Evolutionary conservation across 495 filamentous ascomycete genomes (phyloP).

Genomic region (Neurospora discreta): DNA sequence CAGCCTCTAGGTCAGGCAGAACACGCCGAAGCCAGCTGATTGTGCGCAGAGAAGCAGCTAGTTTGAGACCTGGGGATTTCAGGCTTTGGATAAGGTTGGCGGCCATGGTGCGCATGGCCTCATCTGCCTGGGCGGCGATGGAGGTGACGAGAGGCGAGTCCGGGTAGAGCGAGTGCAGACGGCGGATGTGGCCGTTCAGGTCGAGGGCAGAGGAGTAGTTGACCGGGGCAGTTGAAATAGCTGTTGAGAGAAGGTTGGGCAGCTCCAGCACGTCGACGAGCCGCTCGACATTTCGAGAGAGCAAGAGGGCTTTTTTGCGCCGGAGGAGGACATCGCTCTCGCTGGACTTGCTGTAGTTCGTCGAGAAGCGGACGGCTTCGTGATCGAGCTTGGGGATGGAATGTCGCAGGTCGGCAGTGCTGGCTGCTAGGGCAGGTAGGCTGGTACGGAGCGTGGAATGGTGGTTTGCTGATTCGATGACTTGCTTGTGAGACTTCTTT

Average conservation of each 20-base stretch:
- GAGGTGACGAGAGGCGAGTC: slow-evolving; percentile 61
- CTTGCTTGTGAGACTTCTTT: slow-evolving; percentile 80
- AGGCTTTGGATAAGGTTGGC: slow-evolving; percentile 71
- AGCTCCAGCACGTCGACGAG: slow-evolving; percentile 87
- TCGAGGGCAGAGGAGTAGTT: slow-evolving; percentile 89
- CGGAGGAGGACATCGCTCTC: slow-evolving; percentile 61
- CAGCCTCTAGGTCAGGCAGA: slow-evolving; percentile 60
- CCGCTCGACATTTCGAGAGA: slow-evolving; percentile 79
- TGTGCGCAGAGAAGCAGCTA: slow-evolving; percentile 84
- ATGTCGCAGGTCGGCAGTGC: slow-evolving; percentile 53
- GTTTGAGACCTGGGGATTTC: slow-evolving; percentile 65
- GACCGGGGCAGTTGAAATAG: slow-evolving; percentile 33
- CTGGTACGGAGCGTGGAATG: slow-evolving; percentile 57
- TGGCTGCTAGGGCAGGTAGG: slow-evolving; percentile 54
- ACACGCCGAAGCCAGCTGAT: slow-evolving; percentile 86
- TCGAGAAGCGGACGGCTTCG: slow-evolving; percentile 67
- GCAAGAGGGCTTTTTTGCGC: slow-evolving; percentile 72
- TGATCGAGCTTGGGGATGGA: slow-evolving; percentile 70
- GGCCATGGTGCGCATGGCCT: slow-evolving; percentile 82
- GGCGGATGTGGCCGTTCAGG: slow-evolving; percentile 84
- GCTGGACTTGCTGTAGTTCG: slow-evolving; percentile 64
- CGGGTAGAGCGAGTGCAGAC: slow-evolving; percentile 73
- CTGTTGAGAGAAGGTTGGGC: slow-evolving; percentile 68
- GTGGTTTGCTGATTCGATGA: slow-evolving; percentile 70
- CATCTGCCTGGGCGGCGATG: slow-evolving; percentile 69